Percentiles rank a stretch among this genome's conserved stretches.
These are phyloP conservation scores for Pythium chondricola DNA, from an alignment of 352 stramenopile species.

Conservation along the genomic window DNA sequence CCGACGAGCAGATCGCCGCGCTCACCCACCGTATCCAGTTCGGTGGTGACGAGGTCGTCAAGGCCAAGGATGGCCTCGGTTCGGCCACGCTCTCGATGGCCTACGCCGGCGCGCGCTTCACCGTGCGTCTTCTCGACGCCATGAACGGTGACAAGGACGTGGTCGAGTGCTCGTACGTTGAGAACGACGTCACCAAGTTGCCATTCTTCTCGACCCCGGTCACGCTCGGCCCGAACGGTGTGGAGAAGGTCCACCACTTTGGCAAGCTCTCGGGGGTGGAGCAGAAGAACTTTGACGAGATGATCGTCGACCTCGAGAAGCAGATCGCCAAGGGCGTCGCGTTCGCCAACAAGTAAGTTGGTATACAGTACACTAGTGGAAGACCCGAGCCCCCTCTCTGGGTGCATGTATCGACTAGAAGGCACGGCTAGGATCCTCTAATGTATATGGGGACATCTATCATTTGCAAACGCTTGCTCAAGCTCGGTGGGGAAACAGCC, in stretches of 20 bases:
- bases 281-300: conserved; percentile 87
- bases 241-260: conserved; percentile 93
- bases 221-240: conserved; percentile 94
- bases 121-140: conserved; percentile 89
- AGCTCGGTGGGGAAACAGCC: too few relatives aligned
- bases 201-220: conserved; percentile 95
- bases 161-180: conserved; percentile 96
- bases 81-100: conserved; percentile 99
- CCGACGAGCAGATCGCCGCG: conserved; percentile 90
- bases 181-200: conserved; percentile 94
- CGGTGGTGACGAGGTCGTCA: conserved; percentile 94
- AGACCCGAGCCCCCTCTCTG: too few relatives aligned
- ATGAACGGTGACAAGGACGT: conserved; percentile 93
- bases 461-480: too few relatives aligned
- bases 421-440: too few relatives aligned
- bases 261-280: conserved; percentile 79
- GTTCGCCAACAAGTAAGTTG: conserved; percentile 74
- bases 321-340: conserved; percentile 86
- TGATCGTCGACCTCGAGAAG: conserved; percentile 81
- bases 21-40: conserved; percentile 97
- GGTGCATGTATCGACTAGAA: too few relatives aligned
- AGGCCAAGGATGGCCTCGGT: conserved; percentile 94
- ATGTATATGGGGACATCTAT: too few relatives aligned
- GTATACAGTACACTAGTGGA: too few relatives aligned
- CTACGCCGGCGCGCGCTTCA: conserved; percentile 96